Conservation (phyloP, 192 early-diverging fungal genomes). For the Diversispora eburnea region DNA sequence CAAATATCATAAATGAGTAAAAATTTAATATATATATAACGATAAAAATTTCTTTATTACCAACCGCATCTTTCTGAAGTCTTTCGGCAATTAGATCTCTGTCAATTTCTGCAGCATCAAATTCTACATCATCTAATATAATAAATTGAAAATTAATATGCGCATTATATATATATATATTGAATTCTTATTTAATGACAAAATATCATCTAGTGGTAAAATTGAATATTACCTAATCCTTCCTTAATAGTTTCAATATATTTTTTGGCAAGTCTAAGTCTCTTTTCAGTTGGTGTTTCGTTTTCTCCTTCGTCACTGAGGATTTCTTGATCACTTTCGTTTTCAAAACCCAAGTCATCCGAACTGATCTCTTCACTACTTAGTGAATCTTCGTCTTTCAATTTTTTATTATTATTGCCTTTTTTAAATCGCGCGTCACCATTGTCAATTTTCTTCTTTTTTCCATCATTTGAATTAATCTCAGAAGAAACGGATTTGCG, state of each 20-base stretch:
- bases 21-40: neutral
- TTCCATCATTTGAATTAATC: no score
- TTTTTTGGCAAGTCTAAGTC: conserved; percentile 87
- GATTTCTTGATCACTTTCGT: conserved; percentile 32
- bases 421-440: no score
- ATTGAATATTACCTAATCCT: conserved; percentile 41
- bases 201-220: neutral
- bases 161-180: conserved; percentile 17
- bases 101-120: conserved; percentile 91
- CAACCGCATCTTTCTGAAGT: conserved; percentile 73
- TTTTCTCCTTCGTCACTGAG: conserved; percentile 54
- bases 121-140: conserved; percentile 60
- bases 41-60: conserved; percentile 3
- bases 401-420: no score
- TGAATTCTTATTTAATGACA: neutral
- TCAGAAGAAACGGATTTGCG: no score
- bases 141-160: neutral
- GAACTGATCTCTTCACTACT: conserved; percentile 44
- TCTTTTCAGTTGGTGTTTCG: conserved; percentile 90
- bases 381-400: no score
- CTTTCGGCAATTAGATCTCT: conserved; percentile 88
- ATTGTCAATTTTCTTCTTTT: no score
- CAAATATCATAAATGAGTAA: neutral
- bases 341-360: conserved; percentile 29
- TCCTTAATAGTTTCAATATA: conserved; percentile 81